Percentiles rank a stretch among this genome's conserved stretches.
phyloP scores from a whole-genome alignment of 768 basidiomycete genomes.

The Lyophyllum atratum region DNA sequence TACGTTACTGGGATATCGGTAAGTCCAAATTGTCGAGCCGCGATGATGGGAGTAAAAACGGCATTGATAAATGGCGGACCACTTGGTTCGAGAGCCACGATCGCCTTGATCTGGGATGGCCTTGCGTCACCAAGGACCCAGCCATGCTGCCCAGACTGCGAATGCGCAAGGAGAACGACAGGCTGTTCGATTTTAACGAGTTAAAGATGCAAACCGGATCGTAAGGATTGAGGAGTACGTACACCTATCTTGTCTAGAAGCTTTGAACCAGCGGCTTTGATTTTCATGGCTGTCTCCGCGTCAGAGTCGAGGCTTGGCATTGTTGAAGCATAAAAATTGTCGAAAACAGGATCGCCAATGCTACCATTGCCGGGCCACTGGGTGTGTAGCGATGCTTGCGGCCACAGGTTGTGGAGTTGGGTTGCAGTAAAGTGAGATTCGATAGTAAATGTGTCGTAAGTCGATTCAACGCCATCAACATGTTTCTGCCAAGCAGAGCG shows the following conservation, averaged over 20 bases:
- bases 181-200: too few relatives aligned
- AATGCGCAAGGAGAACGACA: constrained; percentile 50
- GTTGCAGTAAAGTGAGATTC: constrained; percentile 49
- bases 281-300: constrained; percentile 37
- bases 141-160: constrained; percentile 49
- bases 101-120: constrained; percentile 44
- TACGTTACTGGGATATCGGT: constrained; percentile 49
- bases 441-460: constrained; percentile 29
- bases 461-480: constrained; percentile 36
- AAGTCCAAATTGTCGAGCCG: constrained; percentile 47
- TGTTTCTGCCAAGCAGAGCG: constrained; percentile 44
- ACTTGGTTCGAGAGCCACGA: constrained; percentile 50
- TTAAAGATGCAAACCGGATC: too few relatives aligned
- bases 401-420: constrained; percentile 41
- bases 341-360: constrained; percentile 44
- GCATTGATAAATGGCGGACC: constrained; percentile 51
- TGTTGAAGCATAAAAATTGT: constrained; percentile 45
- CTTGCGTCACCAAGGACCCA: constrained; percentile 51
- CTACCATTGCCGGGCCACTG: constrained; percentile 58
- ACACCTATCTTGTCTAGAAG: constrained; percentile 52
- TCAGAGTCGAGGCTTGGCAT: constrained; percentile 39
- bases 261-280: constrained; percentile 40
- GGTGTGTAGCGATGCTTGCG: constrained; percentile 45
- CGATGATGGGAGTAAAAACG: constrained; percentile 35
- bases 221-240: too few relatives aligned